phyloP scores from a whole-genome alignment of 169 alveolate genomes.

The Amoebophrya sp. region DNA sequence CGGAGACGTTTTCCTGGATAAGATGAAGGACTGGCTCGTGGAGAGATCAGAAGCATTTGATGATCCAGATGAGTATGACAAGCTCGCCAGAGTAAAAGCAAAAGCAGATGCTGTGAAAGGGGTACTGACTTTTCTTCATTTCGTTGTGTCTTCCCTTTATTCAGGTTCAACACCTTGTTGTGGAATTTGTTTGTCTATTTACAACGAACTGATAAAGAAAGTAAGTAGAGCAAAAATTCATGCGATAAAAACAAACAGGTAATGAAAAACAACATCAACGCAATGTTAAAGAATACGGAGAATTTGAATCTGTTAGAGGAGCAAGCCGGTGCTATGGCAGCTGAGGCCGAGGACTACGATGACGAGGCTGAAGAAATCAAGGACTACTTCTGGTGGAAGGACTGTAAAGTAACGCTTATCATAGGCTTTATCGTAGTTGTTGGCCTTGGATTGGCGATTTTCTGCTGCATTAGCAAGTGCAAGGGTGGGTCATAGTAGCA shows the following conservation, averaged over 20 bases:
- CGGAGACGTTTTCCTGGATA: neutral
- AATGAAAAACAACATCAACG: neutral
- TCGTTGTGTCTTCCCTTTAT: neutral
- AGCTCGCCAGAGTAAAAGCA: neutral
- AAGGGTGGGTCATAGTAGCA: too few relatives aligned
- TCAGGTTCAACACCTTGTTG: neutral
- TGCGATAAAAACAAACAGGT: neutral
- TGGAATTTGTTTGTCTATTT: neutral
- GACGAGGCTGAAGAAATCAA: neutral
- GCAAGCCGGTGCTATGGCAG: neutral
- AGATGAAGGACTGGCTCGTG: neutral
- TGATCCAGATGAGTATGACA: neutral
- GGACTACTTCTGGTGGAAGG: conserved; percentile 23
- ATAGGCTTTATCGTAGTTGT: neutral
- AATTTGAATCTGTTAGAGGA: neutral
- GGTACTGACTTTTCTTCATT: neutral
- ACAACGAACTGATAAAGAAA: neutral
- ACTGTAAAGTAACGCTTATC: neutral
- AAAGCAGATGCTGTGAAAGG: neutral
- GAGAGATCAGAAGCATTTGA: neutral
- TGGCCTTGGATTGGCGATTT: neutral
- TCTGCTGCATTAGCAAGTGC: neutral
- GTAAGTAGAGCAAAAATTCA: neutral
- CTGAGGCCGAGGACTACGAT: conserved; percentile 12
- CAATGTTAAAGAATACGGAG: neutral